Percentiles rank a stretch among this genome's conserved stretches.
phyloP scores from a whole-genome alignment of 208 protist genomes.

The Borovskyia barvae region DNA sequence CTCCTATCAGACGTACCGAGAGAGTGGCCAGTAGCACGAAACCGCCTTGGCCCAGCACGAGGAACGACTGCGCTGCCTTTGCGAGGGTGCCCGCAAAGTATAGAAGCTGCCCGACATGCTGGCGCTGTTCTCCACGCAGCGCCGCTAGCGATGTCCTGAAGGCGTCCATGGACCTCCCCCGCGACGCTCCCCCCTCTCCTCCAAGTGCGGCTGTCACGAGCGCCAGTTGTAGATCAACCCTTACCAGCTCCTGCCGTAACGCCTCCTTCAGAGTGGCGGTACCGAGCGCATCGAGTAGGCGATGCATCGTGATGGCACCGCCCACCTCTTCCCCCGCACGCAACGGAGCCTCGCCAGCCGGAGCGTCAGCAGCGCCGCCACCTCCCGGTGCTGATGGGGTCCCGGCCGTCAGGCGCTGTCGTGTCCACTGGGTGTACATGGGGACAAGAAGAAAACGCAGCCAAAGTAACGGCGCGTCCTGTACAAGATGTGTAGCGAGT shows the following conservation, averaged over 20 bases:
- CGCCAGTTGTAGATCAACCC: conserved; percentile 2
- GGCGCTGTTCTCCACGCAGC: conserved; percentile 6
- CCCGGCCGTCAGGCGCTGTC: conserved; percentile 3
- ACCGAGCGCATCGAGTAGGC: conserved; percentile 13
- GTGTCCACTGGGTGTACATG: conserved; percentile 26
- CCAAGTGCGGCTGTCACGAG: background rate
- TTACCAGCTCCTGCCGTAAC: conserved; percentile 5
- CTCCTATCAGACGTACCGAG: conserved; percentile 7
- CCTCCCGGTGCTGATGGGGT: background rate
- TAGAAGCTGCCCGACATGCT: conserved; percentile 11
- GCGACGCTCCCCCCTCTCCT: background rate
- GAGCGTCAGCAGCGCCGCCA: background rate
- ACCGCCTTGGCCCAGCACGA: conserved; percentile 12
- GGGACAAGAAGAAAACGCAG: conserved; percentile 24
- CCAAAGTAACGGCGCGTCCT: conserved; percentile 28
- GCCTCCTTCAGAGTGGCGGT: conserved; percentile 5
- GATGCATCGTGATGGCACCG: conserved; percentile 12
- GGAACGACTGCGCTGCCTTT: conserved; percentile 19
- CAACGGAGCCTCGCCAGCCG: background rate
- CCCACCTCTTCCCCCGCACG: background rate
- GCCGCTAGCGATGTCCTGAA: background rate
- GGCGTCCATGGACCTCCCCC: background rate
- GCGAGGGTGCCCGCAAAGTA: conserved; percentile 26
- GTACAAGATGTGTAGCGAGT: conserved; percentile 15
- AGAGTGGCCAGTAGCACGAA: conserved; percentile 5